Percentiles rank a stretch among this genome's conserved stretches.
Evolutionary conservation across 768 basidiomycete species (phyloP).

Genomic region (Auricularia heimuer): DNA sequence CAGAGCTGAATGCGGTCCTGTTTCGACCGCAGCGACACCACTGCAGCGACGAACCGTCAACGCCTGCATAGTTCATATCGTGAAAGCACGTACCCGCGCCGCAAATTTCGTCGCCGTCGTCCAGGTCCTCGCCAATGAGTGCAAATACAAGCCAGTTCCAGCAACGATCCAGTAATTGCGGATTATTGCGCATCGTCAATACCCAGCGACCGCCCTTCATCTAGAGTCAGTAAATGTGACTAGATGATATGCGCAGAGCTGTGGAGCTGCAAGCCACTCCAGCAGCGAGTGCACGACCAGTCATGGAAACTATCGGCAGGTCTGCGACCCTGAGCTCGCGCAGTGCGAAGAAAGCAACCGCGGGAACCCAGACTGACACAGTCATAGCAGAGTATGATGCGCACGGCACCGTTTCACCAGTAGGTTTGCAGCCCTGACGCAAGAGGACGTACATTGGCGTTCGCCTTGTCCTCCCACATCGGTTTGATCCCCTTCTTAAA

Average conservation of each 20-base stretch:
- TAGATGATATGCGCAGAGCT: no score
- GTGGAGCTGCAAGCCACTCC: no score
- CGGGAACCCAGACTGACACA: no score
- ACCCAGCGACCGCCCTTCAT: constrained; percentile 82
- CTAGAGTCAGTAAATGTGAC: not conserved
- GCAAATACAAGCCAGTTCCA: constrained; percentile 91
- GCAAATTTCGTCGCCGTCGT: constrained; percentile 57
- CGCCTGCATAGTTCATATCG: not conserved
- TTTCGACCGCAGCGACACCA: constrained; percentile 78
- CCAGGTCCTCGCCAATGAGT: constrained; percentile 66
- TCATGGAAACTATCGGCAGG: no score
- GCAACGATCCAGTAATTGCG: constrained; percentile 68
- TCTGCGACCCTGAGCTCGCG: no score
- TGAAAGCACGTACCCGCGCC: constrained; percentile 27
- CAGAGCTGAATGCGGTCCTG: constrained; percentile 88
- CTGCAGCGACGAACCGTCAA: constrained; percentile 58
- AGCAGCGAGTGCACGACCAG: no score
- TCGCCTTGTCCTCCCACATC: constrained; percentile 96
- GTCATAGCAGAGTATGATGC: no score
- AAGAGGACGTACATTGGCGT: constrained; percentile 39
- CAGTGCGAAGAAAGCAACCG: no score
- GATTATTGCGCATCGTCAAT: constrained; percentile 81
- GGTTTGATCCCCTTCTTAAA: constrained; percentile 93
- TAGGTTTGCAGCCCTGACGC: no score
- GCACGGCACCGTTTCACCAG: no score